These are phyloP conservation scores for Termitomyces sp. DNA, from an alignment of 768 basidiomycete genomes.

Conservation along the genomic window DNA sequence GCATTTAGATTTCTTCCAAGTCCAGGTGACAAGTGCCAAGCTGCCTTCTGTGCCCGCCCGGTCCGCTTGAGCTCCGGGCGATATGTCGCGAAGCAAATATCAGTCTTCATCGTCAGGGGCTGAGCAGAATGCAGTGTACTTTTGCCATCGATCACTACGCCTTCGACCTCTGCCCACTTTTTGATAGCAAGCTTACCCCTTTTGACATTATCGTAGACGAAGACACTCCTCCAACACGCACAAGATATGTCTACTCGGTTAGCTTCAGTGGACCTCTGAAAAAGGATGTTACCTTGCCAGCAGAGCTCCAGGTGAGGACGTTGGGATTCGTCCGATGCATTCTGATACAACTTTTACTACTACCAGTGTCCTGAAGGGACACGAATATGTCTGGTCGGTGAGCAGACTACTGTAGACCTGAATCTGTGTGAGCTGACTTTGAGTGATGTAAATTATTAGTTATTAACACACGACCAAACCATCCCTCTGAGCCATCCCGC, in stretches of 20 bases:
- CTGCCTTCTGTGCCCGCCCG: neutral
- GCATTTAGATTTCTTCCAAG: neutral
- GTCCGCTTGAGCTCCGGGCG: slow-evolving; percentile 1
- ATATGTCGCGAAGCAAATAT: neutral
- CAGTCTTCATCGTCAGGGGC: neutral
- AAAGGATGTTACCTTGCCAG: slow-evolving; percentile 24
- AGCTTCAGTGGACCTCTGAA: slow-evolving; percentile 17
- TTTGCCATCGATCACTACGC: slow-evolving; percentile 15
- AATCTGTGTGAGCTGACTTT: neutral
- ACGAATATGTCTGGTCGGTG: slow-evolving; percentile 26
- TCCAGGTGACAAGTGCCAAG: neutral
- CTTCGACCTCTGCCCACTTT: slow-evolving; percentile 25
- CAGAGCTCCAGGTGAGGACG: slow-evolving; percentile 22
- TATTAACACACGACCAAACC: slow-evolving; percentile 25
- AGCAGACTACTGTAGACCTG: neutral
- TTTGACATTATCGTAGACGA: slow-evolving; percentile 15
- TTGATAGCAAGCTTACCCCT: slow-evolving; percentile 4
- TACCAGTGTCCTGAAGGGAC: slow-evolving; percentile 27
- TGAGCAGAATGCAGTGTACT: slow-evolving; percentile 10
- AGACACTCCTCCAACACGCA: slow-evolving; percentile 27
- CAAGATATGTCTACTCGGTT: slow-evolving; percentile 23
- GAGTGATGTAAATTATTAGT: slow-evolving; percentile 6
- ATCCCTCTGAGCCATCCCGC: slow-evolving; percentile 27
- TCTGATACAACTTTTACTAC: neutral
- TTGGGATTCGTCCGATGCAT: neutral